These are phyloP conservation scores for Didymosphaeria variabile DNA, from an alignment of 2,329 filamentous ascomycete species.

Conservation along the genomic window DNA sequence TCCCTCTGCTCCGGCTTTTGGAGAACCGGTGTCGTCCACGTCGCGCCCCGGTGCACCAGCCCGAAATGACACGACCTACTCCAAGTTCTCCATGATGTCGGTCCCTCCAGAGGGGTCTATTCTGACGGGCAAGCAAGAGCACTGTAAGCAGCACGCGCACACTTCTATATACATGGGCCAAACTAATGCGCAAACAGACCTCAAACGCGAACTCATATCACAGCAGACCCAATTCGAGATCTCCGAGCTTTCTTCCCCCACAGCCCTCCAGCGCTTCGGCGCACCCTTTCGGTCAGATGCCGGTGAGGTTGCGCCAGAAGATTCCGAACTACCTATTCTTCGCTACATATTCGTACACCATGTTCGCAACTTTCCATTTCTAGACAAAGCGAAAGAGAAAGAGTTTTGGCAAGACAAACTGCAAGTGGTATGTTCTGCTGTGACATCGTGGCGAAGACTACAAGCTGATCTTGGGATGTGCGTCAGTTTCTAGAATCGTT, in stretches of 20 bases:
- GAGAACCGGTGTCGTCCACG: conserved; percentile 22
- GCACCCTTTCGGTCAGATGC: conserved; percentile 93
- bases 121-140: conserved; percentile 96
- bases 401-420: conserved; percentile 99
- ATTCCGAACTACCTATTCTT: conserved; percentile 92
- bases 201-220: conserved; percentile 93
- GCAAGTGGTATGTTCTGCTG: conserved; percentile 75
- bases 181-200: conserved; percentile 64
- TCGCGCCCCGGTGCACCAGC: conserved; percentile 29
- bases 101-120: conserved; percentile 65
- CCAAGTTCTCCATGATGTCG: conserved; percentile 54
- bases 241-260: conserved; percentile 90
- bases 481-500: conserved; percentile 92
- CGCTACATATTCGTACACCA: conserved; percentile 98
- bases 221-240: conserved; percentile 92
- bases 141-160: conserved; percentile 69
- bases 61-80: conserved; percentile 44
- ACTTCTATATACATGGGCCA: not conserved
- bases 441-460: conserved; percentile 13
- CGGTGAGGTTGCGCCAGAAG: conserved; percentile 90
- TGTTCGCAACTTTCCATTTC: conserved; percentile 96
- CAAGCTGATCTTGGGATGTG: conserved; percentile 28
- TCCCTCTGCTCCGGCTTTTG: conserved; percentile 30
- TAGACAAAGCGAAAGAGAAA: conserved; percentile 96
- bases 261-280: conserved; percentile 91